These are phyloP conservation scores for Pseudogymnoascus sp. DNA, from an alignment of 2,329 filamentous ascomycete species.

Conservation along the genomic window DNA sequence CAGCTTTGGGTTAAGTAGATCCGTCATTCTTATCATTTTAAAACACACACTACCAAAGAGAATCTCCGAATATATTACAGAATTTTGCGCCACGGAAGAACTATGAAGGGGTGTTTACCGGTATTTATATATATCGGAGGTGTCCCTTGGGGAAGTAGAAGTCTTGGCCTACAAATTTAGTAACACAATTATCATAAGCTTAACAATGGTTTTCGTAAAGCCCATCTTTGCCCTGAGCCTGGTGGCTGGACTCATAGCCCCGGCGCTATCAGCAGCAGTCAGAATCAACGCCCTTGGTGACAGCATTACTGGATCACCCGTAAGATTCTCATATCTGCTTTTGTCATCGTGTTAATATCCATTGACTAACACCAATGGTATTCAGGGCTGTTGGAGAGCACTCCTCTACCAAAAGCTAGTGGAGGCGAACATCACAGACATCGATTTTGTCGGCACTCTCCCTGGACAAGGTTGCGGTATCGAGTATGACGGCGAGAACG, in stretches of 20 bases:
- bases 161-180: background rate
- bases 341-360: background rate
- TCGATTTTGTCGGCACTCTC: constrained; percentile 31
- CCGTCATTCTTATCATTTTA: background rate
- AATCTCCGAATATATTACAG: constrained; percentile 4
- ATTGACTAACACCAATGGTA: background rate
- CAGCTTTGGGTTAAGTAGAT: background rate
- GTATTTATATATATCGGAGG: background rate
- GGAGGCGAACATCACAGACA: constrained; percentile 27
- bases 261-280: background rate
- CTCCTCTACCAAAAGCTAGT: constrained; percentile 29
- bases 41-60: background rate
- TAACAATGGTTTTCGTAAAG: background rate
- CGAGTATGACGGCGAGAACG: constrained; percentile 36
- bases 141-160: background rate
- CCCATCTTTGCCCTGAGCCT: background rate
- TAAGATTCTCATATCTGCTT: background rate
- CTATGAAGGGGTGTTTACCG: background rate
- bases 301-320: constrained; percentile 4
- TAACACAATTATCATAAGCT: background rate
- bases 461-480: constrained; percentile 31
- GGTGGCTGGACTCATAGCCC: background rate
- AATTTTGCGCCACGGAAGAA: background rate
- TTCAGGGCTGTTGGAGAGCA: constrained; percentile 29
- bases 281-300: constrained; percentile 1